These are phyloP conservation scores for Candida sanyiensis DNA, from an alignment of 805 yeast genomes.

Conservation along the genomic window DNA sequence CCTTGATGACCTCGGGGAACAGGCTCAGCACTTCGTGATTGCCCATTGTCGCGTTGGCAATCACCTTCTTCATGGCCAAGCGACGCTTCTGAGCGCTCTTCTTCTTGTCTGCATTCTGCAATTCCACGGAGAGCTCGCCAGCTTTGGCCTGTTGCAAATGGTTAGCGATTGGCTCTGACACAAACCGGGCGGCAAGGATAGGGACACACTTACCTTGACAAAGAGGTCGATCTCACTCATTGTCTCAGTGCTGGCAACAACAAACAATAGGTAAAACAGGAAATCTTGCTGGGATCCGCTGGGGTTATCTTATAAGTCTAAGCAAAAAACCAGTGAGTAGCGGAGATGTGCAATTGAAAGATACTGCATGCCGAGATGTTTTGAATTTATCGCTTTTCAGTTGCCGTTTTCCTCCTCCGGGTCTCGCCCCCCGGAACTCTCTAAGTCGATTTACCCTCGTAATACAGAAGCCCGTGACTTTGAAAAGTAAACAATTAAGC, in stretches of 20 bases:
- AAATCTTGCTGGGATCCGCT: too few species aligned
- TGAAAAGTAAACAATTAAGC: too few species aligned
- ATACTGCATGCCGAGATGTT: too few species aligned
- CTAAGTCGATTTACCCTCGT: too few species aligned
- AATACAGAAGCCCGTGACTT: too few species aligned
- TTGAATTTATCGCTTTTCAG: too few species aligned
- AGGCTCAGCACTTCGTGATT: slow-evolving; percentile 68
- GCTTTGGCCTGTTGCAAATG: slow-evolving; percentile 21
- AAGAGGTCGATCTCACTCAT: slow-evolving; percentile 24
- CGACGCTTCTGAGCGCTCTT: slow-evolving; percentile 36
- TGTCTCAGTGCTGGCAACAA: background rate
- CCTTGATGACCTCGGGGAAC: slow-evolving; percentile 53
- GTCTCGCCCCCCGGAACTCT: too few species aligned
- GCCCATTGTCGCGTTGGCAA: slow-evolving; percentile 80
- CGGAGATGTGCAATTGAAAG: too few species aligned
- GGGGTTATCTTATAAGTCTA: too few species aligned
- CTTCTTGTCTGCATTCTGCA: slow-evolving; percentile 33
- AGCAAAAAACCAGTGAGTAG: too few species aligned
- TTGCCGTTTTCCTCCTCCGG: too few species aligned
- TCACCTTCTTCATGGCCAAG: slow-evolving; percentile 57
- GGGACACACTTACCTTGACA: slow-evolving; percentile 17
- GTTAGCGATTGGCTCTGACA: slow-evolving; percentile 1
- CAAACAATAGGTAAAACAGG: too few species aligned
- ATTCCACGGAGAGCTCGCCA: slow-evolving; percentile 28
- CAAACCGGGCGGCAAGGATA: background rate